Evolutionary conservation across 176 grass and related monocot genomes (phyloP).

Genomic region (Triticum turgidum): DNA sequence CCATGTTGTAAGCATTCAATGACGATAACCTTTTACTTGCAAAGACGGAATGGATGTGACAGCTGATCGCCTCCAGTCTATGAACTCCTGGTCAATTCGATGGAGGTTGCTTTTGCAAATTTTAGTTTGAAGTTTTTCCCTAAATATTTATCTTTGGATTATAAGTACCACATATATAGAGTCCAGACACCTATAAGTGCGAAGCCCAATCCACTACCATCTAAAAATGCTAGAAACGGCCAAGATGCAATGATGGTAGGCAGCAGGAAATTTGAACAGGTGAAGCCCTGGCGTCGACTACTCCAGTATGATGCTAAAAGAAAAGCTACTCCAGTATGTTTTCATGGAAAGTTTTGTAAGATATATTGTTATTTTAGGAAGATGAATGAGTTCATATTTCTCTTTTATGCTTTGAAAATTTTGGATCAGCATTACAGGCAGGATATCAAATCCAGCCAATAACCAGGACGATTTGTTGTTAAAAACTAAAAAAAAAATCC

Average conservation of each 20-base stretch:
- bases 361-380: neutral
- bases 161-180: neutral
- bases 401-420: neutral
- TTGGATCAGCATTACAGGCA: neutral
- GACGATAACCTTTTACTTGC: neutral
- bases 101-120: neutral
- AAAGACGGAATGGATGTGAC: neutral
- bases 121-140: neutral
- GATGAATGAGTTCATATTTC: conserved; percentile 1
- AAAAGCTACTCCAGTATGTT: neutral
- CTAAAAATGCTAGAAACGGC: neutral
- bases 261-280: neutral
- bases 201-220: neutral
- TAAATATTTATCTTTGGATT: neutral
- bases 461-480: neutral
- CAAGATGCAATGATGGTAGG: neutral
- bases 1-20: neutral
- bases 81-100: neutral
- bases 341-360: neutral
- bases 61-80: neutral
- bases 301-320: neutral
- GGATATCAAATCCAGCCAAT: neutral
- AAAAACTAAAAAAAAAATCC: neutral
- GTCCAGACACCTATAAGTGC: neutral
- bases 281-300: neutral